Percentiles rank a stretch among this genome's conserved stretches.
These are phyloP conservation scores for Borovskyia barvae DNA, from an alignment of 208 protist genomes.

Conservation along the genomic window DNA sequence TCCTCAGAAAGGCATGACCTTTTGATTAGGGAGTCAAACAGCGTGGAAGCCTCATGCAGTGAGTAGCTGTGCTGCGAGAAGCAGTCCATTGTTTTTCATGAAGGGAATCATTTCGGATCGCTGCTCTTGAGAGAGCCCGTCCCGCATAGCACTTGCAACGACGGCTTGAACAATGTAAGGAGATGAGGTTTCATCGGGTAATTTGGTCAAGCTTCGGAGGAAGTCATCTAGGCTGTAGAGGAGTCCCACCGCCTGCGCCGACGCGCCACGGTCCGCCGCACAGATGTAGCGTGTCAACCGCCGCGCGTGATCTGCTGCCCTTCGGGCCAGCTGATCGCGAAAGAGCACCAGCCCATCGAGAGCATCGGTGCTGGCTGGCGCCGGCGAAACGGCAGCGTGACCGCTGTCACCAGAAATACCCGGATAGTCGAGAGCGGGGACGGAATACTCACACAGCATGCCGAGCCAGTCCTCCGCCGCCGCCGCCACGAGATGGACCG, in stretches of 20 bases:
- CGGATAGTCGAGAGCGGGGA: not conserved
- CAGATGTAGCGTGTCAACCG: conserved; percentile 7
- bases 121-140: conserved; percentile 11
- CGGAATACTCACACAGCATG: conserved; percentile 23
- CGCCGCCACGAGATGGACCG: conserved; percentile 17
- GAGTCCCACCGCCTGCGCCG: conserved; percentile 3
- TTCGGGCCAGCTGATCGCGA: conserved; percentile 14
- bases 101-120: conserved; percentile 11
- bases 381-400: too few relatives aligned
- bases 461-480: conserved; percentile 37
- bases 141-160: conserved; percentile 1
- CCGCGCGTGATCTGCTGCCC: conserved; percentile 14
- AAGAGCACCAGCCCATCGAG: conserved; percentile 19
- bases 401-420: not conserved
- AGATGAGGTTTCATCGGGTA: conserved; percentile 16
- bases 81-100: conserved; percentile 4
- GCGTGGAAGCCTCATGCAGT: not conserved
- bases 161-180: conserved; percentile 13
- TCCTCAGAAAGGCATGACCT: too few relatives aligned
- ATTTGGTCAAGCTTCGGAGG: conserved; percentile 1
- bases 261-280: not conserved
- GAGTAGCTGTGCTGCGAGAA: conserved; percentile 6
- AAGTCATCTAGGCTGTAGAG: conserved; percentile 9
- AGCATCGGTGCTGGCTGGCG: conserved; percentile 3
- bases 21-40: too few relatives aligned